A percentile compares a stretch with the other conserved stretches of the same genome.
These are phyloP conservation scores for Myotisia sp. DNA, from an alignment of 2,329 filamentous ascomycete species.

Conservation along the genomic window DNA sequence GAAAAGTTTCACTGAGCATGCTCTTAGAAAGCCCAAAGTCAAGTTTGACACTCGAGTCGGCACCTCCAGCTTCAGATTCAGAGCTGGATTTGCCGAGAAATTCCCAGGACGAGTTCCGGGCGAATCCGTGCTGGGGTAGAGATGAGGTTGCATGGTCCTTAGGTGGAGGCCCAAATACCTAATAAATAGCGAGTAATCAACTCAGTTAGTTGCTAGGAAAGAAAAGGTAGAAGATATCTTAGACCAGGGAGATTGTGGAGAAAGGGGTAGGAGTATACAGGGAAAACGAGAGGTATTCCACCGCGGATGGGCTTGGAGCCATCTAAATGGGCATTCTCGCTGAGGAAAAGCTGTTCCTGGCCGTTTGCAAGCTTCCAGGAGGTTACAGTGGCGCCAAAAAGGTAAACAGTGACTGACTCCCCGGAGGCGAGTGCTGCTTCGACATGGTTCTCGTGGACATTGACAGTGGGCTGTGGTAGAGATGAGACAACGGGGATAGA, in stretches of 20 bases:
- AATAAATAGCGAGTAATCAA: conserved; percentile 5
- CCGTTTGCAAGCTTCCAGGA: conserved; percentile 79
- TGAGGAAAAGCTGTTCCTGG: conserved; percentile 74
- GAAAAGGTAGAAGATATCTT: background rate
- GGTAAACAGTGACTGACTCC: conserved; percentile 69
- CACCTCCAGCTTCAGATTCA: conserved; percentile 40
- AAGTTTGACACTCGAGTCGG: conserved; percentile 66
- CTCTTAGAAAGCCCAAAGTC: conserved; percentile 79
- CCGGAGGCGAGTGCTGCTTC: conserved; percentile 71
- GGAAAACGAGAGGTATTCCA: conserved; percentile 85
- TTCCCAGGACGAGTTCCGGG: conserved; percentile 55
- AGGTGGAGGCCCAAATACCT: conserved; percentile 73
- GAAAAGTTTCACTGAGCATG: conserved; percentile 53
- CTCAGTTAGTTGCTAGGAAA: no score
- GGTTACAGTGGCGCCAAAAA: conserved; percentile 84
- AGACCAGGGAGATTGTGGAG: background rate
- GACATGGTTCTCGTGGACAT: conserved; percentile 58
- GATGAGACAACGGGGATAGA: conserved; percentile 61
- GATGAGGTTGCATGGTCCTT: conserved; percentile 60
- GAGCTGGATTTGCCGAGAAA: conserved; percentile 78
- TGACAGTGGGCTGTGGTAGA: conserved; percentile 62
- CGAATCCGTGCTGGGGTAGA: conserved; percentile 54
- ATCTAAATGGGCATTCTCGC: conserved; percentile 64
- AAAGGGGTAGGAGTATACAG: conserved; percentile 42
- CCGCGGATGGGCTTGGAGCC: conserved; percentile 81